Conservation (phyloP, 2,329 filamentous ascomycete species). For the Aspergillus sp. region DNA sequence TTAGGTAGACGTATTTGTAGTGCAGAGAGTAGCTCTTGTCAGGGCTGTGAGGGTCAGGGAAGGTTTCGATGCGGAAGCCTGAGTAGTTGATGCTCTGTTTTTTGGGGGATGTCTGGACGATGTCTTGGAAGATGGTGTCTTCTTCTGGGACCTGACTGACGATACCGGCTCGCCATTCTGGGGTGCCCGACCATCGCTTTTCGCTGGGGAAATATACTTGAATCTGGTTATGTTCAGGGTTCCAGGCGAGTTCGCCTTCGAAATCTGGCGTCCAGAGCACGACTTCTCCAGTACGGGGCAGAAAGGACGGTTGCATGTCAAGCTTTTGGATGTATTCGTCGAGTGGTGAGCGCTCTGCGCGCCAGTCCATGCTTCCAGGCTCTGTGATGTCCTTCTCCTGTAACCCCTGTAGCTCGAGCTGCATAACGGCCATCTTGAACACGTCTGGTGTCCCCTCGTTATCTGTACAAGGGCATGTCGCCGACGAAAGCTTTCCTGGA, state of each 20-base stretch:
- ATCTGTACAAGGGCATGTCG: conserved; percentile 34
- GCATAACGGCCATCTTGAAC: conserved; percentile 52
- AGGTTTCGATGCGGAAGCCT: conserved; percentile 60
- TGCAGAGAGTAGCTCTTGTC: conserved; percentile 57
- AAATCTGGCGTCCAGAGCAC: conserved; percentile 54
- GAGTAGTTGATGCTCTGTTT: conserved; percentile 50
- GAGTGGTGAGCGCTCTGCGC: conserved; percentile 50
- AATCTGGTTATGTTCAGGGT: conserved; percentile 30
- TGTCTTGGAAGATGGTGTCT: conserved; percentile 47
- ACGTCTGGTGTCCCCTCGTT: conserved; percentile 58
- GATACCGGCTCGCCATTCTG: conserved; percentile 60
- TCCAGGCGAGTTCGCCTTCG: conserved; percentile 41
- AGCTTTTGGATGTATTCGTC: conserved; percentile 45
- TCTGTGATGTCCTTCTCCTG: conserved; percentile 53
- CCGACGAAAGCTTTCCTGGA: conserved; percentile 11
- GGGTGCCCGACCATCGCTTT: conserved; percentile 38
- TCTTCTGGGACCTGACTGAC: conserved; percentile 55
- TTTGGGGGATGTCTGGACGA: conserved; percentile 44
- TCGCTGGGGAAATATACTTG: conserved; percentile 38
- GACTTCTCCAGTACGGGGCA: conserved; percentile 58
- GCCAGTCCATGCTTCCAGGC: conserved; percentile 58
- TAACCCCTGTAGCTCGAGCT: conserved; percentile 44
- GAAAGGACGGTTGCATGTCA: conserved; percentile 50
- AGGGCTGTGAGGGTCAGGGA: conserved; percentile 53
- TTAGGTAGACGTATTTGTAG: conserved; percentile 57